These are phyloP conservation scores for Epichloe sibirici DNA, from an alignment of 2,329 filamentous ascomycete genomes.

Conservation along the genomic window DNA sequence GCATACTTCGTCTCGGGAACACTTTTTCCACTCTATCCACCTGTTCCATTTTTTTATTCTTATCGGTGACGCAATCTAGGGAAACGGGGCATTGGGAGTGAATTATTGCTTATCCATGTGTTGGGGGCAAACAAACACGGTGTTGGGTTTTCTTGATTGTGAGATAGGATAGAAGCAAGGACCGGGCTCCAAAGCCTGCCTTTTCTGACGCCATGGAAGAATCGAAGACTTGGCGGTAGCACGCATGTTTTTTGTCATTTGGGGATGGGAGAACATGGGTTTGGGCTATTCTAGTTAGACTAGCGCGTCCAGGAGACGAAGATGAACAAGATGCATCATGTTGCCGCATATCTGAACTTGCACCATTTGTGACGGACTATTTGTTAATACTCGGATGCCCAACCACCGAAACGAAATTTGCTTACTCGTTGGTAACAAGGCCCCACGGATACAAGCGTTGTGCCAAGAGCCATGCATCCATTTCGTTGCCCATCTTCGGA, in stretches of 20 bases:
- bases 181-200: constrained; percentile 1
- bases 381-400: too few species aligned
- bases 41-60: neutral
- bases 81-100: neutral
- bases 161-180: neutral
- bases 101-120: neutral
- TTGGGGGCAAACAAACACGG: neutral
- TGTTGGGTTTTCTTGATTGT: neutral
- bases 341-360: neutral
- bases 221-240: neutral
- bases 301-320: constrained; percentile 3
- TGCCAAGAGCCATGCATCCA: too few species aligned
- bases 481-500: too few species aligned
- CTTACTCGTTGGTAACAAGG: too few species aligned
- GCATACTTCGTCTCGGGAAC: neutral
- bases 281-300: neutral
- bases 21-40: neutral
- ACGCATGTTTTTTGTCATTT: neutral
- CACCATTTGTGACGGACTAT: too few species aligned
- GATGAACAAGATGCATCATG: neutral
- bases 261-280: neutral
- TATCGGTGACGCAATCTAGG: neutral
- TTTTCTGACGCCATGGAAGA: neutral
- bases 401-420: too few species aligned
- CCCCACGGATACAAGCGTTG: too few species aligned